Evolutionary conservation across 2,329 filamentous ascomycete species (phyloP), one percentile per base, ranked within the genome.

Genomic region (Keithomyces neogunnii): DNA sequence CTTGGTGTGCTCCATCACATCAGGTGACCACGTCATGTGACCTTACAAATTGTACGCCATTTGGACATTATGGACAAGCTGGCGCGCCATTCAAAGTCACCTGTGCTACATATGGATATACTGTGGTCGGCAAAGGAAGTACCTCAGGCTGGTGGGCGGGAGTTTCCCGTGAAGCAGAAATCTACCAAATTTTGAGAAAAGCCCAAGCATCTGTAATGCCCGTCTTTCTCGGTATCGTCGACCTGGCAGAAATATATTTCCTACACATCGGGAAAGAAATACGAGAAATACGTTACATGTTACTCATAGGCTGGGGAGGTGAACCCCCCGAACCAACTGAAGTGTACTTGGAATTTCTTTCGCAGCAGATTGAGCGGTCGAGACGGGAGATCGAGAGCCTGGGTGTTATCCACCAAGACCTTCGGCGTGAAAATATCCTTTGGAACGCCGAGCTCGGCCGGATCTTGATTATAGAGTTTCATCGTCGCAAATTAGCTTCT

Each of bases 81-180:
- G 51, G 44, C 33, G 51, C 45, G 19, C 51, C 51, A 3, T 53
- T 53, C 26, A 53, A 50, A 28, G 26, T 53, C 1, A 53, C 51
- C 13, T 33, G 1, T n/a, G 38, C 38, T 19, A 26, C 45, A 13
- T 40, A 53, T 11, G 51, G 51, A 13, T 53, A 53, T 11, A 53
- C 48, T 13, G 38, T 53, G 2, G 45, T 53, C 7, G 51, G 48
- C 4, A 53, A 53, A 46, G 51, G 51, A 4, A 53, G 47, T 3
- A 50, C 38, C 8, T 28, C 28, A 9, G 29, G n/a, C 3, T 32
- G 10, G 19, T 53, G 51, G 51, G n/a, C 7, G 26, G n/a, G 36
- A 38, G 51, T 53, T 6, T 39, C 48, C 13, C 44, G 28, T 4
- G 51, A 50, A 33, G 45, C 45, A 31, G 29, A 50, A 3, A 31